Base-by-base conservation (phyloP, 331 rosid genomes). In the Rhamnella rubrinervis region DNA sequence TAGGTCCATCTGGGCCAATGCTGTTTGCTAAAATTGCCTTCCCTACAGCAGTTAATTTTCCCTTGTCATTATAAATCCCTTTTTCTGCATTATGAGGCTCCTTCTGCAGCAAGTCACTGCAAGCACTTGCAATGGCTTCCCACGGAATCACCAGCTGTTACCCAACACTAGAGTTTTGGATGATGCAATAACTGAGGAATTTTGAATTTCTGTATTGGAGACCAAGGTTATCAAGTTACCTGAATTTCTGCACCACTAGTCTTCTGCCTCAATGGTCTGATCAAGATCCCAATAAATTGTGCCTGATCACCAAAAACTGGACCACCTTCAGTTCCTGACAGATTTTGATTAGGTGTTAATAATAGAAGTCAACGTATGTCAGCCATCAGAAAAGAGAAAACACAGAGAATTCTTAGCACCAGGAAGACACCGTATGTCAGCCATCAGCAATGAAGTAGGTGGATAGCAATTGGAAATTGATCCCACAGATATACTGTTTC, bases 121-220 rank as follows among this genome's bases (percentile, higher is more conserved):
- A 85, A 78, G 97, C 87, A 72, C 60, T 77, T 72, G 82, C 91
- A 63, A 93, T 84, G 77, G 96, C 86, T 78, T 85, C 92, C 98
- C 98, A 93, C 38, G 98, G 97, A 85, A 93, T 81, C 82, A 93
- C 89, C 89, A 93, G 88, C 98, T 93, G 92, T 88, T 78, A 85
- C 76, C 88, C 86, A 85, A 80, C 84, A 80, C 92, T 85, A 87
- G 81, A 82, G 83, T 77, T 80, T 88, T 81, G 83, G 80, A 78
- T 79, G 86, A 91, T 74, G 85, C 71, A 87, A 84, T 77, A 80
- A 87, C 83, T 71, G 72, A 75, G 74, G 68, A 75, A 63, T 64
- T 71, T 59, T 47, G 57, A 31, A 71, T 59, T 73, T 59, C 53
- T 7, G 72, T 21, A 73, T 35, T 19, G 66, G 69, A 80, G 23